Evolutionary conservation across 1,284 basidiomycete species (phyloP), one percentile per base, ranked within the genome.

Genomic region (Xanthoconium separans): DNA sequence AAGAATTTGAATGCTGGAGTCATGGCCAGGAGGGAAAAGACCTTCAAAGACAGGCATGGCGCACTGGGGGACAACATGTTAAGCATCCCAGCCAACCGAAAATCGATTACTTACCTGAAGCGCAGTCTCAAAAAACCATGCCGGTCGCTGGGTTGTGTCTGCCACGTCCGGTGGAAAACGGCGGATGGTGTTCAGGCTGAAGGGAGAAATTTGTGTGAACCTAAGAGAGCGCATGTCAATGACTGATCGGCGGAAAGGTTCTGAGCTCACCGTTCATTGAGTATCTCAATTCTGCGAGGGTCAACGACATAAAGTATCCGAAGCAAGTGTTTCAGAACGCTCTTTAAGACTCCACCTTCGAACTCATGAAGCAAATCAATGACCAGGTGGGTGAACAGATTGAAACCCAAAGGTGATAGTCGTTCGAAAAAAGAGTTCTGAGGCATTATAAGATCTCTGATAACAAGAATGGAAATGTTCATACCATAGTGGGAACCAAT

Each of bases 361-460:
- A 50, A 56, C 13, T 56, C 44, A 6, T 56, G 55, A 8, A 56
- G 9, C 0, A 50, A 20, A 31, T 56, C 34, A 2, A 56, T 34
- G 5, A 46, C 30, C 1, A 56, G 22, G 3, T 31, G 18, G 10
- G 6, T 1, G 4, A 44, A 53, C 0, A 49, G 11, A 4, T 44
- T 9, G 16, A 49, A 53, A 2, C 41, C 27, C 8, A 50, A 27
- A 20, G 51, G 34, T 11, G 22, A 31, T 44, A 50, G 16, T 44
- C 33, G 8, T 34, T 53, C 12, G 2, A 20, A 50, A 33, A 53
- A 53, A 13, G 41, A n/a, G 12, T 50, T 53, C 46, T 50, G 6
- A 24, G 9, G 16, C 3, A 18, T 46, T 6, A 10, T 45, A 24
- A 51, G 29, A 2, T 40, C 37, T 22, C 36, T 18, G 29, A 39